Evolutionary conservation across 805 yeast species (phyloP).

Genomic region (Dipodascopsis uninucleata): DNA sequence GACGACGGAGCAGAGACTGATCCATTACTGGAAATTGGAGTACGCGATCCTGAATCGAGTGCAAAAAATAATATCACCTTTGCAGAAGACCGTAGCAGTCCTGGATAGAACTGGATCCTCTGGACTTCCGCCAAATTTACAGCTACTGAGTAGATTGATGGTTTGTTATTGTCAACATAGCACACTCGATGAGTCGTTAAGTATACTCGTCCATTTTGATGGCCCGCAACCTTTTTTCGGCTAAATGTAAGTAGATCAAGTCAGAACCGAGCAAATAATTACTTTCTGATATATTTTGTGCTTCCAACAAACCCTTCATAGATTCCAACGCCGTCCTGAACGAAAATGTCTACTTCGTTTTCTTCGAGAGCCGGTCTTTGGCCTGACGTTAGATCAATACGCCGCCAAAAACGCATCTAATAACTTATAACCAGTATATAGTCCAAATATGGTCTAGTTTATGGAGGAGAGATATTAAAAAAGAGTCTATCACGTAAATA

Average conservation of each 20-base stretch:
- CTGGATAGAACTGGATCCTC: constrained; percentile 31
- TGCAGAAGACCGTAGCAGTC: constrained; percentile 75
- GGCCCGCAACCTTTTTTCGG: constrained; percentile 54
- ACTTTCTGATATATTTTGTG: too few relatives aligned
- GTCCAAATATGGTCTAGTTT: neutral
- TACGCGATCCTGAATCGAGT: neutral
- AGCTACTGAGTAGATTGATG: constrained; percentile 45
- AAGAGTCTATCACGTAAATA: neutral
- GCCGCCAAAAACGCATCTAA: constrained; percentile 28
- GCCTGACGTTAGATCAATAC: constrained; percentile 33
- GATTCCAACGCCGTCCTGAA: constrained; percentile 59
- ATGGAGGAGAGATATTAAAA: neutral
- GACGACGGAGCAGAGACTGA: constrained; percentile 6
- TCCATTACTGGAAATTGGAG: neutral
- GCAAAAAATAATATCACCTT: constrained; percentile 49
- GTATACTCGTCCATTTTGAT: constrained; percentile 74
- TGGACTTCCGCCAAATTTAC: constrained; percentile 45
- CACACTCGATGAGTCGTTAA: constrained; percentile 69
- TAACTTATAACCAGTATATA: neutral
- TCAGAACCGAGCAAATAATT: too few relatives aligned
- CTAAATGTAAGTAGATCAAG: too few relatives aligned
- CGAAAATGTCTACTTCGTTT: constrained; percentile 49
- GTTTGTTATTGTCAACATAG: constrained; percentile 55
- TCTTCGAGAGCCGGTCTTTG: constrained; percentile 34
- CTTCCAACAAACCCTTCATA: constrained; percentile 59